Percentiles rank a stretch among this genome's conserved stretches.
Conservation (phyloP, 805 yeast genomes). For the Peterozyma xylosa region DNA sequence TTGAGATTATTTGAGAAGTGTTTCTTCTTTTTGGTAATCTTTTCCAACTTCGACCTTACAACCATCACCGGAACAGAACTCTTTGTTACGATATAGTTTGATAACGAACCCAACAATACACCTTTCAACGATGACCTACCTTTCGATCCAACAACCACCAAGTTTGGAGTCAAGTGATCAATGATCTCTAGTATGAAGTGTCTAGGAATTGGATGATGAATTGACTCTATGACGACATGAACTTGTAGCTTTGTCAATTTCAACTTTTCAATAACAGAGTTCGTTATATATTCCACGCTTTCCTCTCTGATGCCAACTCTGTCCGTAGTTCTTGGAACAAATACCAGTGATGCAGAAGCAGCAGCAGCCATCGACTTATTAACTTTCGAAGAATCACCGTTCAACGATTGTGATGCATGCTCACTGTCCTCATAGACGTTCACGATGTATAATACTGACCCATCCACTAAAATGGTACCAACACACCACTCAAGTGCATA, state of each 20-base stretch:
- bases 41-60: slow-evolving; percentile 64
- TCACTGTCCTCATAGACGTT: slow-evolving; percentile 44
- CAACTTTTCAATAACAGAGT: slow-evolving; percentile 33
- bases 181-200: slow-evolving; percentile 64
- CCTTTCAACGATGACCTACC: slow-evolving; percentile 70
- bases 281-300: slow-evolving; percentile 36
- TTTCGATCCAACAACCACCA: slow-evolving; percentile 70
- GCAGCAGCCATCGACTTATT: slow-evolving; percentile 4
- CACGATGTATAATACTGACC: slow-evolving; percentile 71
- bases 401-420: slow-evolving; percentile 24
- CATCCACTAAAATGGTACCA: slow-evolving; percentile 78
- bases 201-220: slow-evolving; percentile 70
- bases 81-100: slow-evolving; percentile 65
- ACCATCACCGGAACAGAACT: slow-evolving; percentile 77
- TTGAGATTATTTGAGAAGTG: slow-evolving; percentile 50
- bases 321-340: slow-evolving; percentile 6
- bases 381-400: slow-evolving; percentile 21
- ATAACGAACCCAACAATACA: slow-evolving; percentile 63
- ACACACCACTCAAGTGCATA: slow-evolving; percentile 85
- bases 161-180: slow-evolving; percentile 63
- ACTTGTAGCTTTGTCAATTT: slow-evolving; percentile 64
- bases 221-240: slow-evolving; percentile 65
- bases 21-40: slow-evolving; percentile 49
- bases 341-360: slow-evolving; percentile 4
- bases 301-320: slow-evolving; percentile 31